phyloP scores from a whole-genome alignment of 371 early-diverging fungal species.

The Chytridiales sp. region DNA sequence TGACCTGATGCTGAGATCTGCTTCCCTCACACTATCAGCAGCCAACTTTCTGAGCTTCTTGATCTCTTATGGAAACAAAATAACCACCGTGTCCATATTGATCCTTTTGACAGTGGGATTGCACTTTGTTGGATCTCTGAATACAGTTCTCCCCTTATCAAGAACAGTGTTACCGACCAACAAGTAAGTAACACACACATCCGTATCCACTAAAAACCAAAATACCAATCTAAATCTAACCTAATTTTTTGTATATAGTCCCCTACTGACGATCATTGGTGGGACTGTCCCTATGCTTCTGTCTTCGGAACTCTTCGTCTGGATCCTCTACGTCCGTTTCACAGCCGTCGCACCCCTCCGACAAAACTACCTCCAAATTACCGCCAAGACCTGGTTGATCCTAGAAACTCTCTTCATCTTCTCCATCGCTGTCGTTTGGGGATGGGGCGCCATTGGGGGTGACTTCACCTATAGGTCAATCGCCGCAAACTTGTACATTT shows the following conservation, averaged over 20 bases:
- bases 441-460: constrained; percentile 4
- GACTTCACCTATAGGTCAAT: not conserved
- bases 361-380: not conserved
- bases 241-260: no score
- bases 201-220: no score
- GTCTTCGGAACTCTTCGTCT: constrained; percentile 21
- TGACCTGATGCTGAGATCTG: constrained; percentile 30
- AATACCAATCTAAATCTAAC: no score
- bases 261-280: constrained; percentile 15
- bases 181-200: no score
- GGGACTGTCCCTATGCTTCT: constrained; percentile 14
- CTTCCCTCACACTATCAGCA: constrained; percentile 18
- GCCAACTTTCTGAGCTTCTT: constrained; percentile 1
- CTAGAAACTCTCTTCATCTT: constrained; percentile 5
- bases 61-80: not conserved
- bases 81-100: not conserved
- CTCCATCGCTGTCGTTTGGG: constrained; percentile 17
- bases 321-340: constrained; percentile 30
- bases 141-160: no score
- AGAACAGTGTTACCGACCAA: no score
- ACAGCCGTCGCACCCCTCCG: constrained; percentile 20
- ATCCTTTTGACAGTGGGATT: not conserved
- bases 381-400: constrained; percentile 16
- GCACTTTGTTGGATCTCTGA: no score
- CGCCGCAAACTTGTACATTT: constrained; percentile 8